Evolutionary conservation across 345 rosid species (phyloP).

Genomic region (Gossypium ekmanianum): DNA sequence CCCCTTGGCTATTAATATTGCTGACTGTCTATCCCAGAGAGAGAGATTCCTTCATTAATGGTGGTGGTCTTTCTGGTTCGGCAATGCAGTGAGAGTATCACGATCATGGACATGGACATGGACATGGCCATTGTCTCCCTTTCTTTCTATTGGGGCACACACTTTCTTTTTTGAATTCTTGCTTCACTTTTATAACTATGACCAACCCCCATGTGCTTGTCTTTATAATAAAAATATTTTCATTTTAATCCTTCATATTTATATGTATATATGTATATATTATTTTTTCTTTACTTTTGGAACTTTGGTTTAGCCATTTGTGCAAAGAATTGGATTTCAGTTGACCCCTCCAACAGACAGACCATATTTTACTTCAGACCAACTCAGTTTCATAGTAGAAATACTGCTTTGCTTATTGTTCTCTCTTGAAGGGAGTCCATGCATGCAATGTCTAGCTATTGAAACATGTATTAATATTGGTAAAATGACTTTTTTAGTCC

Average conservation of each 20-base stretch:
- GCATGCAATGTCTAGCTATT: too few relatives aligned
- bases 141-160: slow-evolving; percentile 11
- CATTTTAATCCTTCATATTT: too few relatives aligned
- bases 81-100: slow-evolving; percentile 2
- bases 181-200: background rate
- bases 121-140: background rate
- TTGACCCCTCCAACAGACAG: background rate
- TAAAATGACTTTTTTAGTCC: too few relatives aligned
- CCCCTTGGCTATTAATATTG: slow-evolving; percentile 24
- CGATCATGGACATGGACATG: background rate
- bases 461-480: too few relatives aligned
- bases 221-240: background rate
- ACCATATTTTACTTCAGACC: background rate
- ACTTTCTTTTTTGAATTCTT: background rate
- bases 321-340: background rate
- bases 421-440: too few relatives aligned
- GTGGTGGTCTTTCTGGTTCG: slow-evolving; percentile 14
- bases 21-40: slow-evolving; percentile 17
- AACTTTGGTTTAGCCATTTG: background rate
- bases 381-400: background rate
- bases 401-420: background rate
- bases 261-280: too few relatives aligned
- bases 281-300: too few relatives aligned
- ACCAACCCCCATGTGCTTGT: background rate
- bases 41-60: slow-evolving; percentile 45